phyloP scores from a whole-genome alignment of 2,329 filamentous ascomycete species.

The Sarocladiaceae sp. region DNA sequence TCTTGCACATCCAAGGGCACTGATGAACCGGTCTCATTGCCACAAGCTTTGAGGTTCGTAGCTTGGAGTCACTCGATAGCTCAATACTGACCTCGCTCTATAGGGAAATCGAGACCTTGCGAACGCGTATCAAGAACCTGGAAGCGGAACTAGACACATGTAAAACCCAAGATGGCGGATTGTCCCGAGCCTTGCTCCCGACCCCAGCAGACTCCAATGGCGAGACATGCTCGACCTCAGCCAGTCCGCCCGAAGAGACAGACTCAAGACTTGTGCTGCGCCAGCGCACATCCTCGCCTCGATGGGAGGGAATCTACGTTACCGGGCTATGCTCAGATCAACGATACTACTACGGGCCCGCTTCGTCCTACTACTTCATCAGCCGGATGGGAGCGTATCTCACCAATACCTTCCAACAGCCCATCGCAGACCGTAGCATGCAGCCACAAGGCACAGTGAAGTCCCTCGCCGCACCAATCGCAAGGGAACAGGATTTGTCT shows the following conservation, averaged over 20 bases:
- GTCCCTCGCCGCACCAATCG: conserved; percentile 9
- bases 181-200: no score
- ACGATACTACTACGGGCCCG: conserved; percentile 35
- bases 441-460: conserved; percentile 14
- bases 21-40: not conserved
- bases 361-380: conserved; percentile 39
- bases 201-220: no score
- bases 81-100: not conserved
- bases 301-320: conserved; percentile 28
- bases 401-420: conserved; percentile 23
- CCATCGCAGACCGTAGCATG: conserved; percentile 12
- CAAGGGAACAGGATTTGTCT: conserved; percentile 20
- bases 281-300: not conserved
- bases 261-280: no score
- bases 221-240: no score
- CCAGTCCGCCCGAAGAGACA: no score
- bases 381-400: conserved; percentile 32
- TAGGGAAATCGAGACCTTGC: not conserved
- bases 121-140: not conserved
- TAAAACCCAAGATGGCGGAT: no score
- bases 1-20: not conserved
- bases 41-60: not conserved
- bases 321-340: conserved; percentile 28
- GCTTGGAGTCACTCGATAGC: not conserved
- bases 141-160: not conserved